Evolutionary conservation across 2,329 filamentous ascomycete species (phyloP), one percentile per base, ranked within the genome.

Genomic region (Myriosclerotinia scirpicola): DNA sequence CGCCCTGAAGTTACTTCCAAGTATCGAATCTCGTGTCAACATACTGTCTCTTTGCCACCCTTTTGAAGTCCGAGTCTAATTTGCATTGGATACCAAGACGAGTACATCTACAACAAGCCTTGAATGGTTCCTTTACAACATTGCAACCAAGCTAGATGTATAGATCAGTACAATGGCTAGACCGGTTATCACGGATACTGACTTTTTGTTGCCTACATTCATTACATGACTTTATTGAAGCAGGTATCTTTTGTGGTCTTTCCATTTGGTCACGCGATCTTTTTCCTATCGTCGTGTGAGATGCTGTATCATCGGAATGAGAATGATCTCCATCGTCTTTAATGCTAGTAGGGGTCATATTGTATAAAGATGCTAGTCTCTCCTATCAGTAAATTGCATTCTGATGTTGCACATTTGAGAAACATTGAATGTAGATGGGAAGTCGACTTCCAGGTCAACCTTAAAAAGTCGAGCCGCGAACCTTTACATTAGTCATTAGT

Each of bases 151-250:
- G 81, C 87, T 90, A 69, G 70, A 3, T 5, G n/a, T 22, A 9
- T 12, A 11, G 5, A 4, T 64, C 4, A 64, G 61, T n/a, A 9
- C 1, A 12, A n/a, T 14, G 26, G 62, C 54, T 34, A 54, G 50
- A 53, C 59, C 55, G 22, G 50, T 55, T 54, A 53, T n/a, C 53
- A 67, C 64, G 66, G 22, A 38, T 11, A 40, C 58, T 46, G n/a
- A 89, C 87, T 81, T 90, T 90, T 74, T 90, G 87, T 77, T 90
- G 87, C 60, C 87, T 81, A 76, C 87, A 90, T 74, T 90, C 86
- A 63, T 66, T 66, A 20, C 64, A 66, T 4, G 64, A 66, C 42
- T 66, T 66, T 17, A 66, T 66, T 4, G 64, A 62, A 54, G 59
- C 50, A 42, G 64, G 58, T 11, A 66, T 54, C 40, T 61, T 65